Evolutionary conservation across 1,284 basidiomycete genomes (phyloP).

Genomic region (Testicularia cyperi): DNA sequence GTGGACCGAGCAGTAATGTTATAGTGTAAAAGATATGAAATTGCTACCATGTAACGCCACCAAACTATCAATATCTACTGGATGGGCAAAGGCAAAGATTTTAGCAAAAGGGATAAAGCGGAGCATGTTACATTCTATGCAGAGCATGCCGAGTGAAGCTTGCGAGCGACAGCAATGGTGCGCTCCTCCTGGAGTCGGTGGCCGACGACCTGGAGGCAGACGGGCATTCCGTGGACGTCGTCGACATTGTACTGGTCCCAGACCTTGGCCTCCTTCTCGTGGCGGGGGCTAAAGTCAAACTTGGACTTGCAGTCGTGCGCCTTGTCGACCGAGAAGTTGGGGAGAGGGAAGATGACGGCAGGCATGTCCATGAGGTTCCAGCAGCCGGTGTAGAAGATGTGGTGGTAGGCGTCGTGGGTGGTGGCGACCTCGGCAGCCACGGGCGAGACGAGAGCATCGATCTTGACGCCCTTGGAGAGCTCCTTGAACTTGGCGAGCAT

Average conservation of each 20-base stretch:
- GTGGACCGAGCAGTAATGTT: too few relatives aligned
- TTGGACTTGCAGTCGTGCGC: constrained; percentile 3
- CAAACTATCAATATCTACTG: too few relatives aligned
- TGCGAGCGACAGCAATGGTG: constrained; percentile 27
- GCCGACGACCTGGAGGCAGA: constrained; percentile 36
- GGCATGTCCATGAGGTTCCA: constrained; percentile 48
- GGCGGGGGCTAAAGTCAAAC: constrained; percentile 1
- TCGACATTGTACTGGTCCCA: constrained; percentile 36
- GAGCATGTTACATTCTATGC: too few relatives aligned
- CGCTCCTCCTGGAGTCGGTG: constrained; percentile 28
- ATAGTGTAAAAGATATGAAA: too few relatives aligned
- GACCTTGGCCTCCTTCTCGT: constrained; percentile 12
- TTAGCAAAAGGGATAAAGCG: too few relatives aligned
- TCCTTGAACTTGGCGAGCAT: constrained; percentile 17
- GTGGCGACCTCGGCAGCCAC: constrained; percentile 30
- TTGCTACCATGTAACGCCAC: too few relatives aligned
- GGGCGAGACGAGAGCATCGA: constrained; percentile 35
- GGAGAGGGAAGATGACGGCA: constrained; percentile 20
- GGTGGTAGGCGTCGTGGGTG: constrained; percentile 27
- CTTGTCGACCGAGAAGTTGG: constrained; percentile 12
- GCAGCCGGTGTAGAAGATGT: constrained; percentile 40
- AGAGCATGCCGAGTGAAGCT: too few relatives aligned
- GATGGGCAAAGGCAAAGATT: too few relatives aligned
- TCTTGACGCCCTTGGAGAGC: constrained; percentile 6
- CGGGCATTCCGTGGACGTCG: constrained; percentile 21